Percentiles rank a stretch among this genome's conserved stretches.
phyloP scores from a whole-genome alignment of 2,329 filamentous ascomycete species.

The Pleurostoma richardsiae region DNA sequence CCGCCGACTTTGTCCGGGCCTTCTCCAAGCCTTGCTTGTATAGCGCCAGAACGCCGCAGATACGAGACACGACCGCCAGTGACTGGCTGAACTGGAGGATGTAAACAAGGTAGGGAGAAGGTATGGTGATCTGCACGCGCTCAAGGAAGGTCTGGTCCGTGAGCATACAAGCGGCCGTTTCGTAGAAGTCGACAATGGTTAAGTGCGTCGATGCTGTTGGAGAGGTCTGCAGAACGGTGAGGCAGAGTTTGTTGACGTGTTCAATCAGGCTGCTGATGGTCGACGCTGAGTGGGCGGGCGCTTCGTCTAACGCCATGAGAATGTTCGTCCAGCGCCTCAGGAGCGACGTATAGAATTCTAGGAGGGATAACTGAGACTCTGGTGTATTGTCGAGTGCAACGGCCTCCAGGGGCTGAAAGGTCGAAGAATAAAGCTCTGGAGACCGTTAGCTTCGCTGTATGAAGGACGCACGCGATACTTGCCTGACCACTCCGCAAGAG shows the following conservation, averaged over 20 bases:
- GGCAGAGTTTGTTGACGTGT: constrained; percentile 50
- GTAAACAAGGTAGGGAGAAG: constrained; percentile 64
- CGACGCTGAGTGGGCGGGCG: constrained; percentile 27
- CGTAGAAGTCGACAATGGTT: constrained; percentile 65
- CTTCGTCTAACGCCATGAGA: constrained; percentile 32
- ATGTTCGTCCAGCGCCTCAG: constrained; percentile 54
- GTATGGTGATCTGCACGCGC: constrained; percentile 62
- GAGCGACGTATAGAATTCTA: constrained; percentile 63
- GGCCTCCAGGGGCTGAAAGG: constrained; percentile 47
- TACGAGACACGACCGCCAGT: constrained; percentile 58
- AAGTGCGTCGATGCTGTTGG: constrained; percentile 39
- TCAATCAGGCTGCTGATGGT: constrained; percentile 35
- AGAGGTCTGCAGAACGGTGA: constrained; percentile 54
- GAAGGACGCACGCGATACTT: no score
- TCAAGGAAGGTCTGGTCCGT: constrained; percentile 43
- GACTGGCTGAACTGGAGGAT: constrained; percentile 63
- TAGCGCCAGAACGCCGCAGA: constrained; percentile 62
- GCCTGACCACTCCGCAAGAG: no score
- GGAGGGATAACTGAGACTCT: constrained; percentile 51
- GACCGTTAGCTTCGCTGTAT: background rate
- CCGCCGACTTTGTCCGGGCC: constrained; percentile 41
- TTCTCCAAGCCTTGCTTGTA: constrained; percentile 73
- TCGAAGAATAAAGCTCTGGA: constrained; percentile 43
- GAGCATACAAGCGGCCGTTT: constrained; percentile 52
- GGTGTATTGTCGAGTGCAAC: constrained; percentile 42